Conservation (phyloP, 176 grass and related monocot genomes). For the Aegilops bicornis region DNA sequence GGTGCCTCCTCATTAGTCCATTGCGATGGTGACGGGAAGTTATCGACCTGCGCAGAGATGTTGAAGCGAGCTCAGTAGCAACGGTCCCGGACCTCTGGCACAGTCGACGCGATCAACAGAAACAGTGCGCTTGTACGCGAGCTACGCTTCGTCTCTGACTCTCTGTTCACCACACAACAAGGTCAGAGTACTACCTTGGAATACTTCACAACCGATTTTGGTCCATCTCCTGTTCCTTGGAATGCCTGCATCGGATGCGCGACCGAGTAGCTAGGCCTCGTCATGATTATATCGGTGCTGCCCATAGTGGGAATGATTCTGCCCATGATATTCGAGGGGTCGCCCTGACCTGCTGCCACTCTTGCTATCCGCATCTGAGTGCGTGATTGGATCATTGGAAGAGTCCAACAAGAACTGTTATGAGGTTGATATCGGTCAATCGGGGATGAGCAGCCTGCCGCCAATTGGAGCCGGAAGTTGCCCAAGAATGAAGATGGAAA, state of each 20-base stretch:
- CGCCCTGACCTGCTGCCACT: not conserved
- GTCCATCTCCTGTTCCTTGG: not conserved
- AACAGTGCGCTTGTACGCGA: not conserved
- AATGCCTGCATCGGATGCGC: not conserved
- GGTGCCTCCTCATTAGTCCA: not conserved
- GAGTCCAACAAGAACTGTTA: slow-evolving; percentile 13
- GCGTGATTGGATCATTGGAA: slow-evolving; percentile 9
- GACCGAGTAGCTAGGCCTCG: not conserved
- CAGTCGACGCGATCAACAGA: not conserved
- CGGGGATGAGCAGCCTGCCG: not conserved
- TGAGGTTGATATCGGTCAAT: not conserved
- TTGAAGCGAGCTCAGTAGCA: not conserved
- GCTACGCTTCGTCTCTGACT: not conserved
- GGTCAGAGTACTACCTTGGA: no score
- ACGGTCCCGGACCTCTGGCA: not conserved
- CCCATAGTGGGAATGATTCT: slow-evolving; percentile 21
- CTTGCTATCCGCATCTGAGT: not conserved
- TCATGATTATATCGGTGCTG: slow-evolving; percentile 6
- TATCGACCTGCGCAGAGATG: not conserved
- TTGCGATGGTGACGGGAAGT: no score
- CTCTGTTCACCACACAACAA: not conserved
- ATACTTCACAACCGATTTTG: not conserved
- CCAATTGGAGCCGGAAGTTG: not conserved
- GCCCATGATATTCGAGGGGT: slow-evolving; percentile 25
- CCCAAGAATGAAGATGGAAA: not conserved